phyloP scores from a whole-genome alignment of 2,329 filamentous ascomycete species.

The Teratosphaeria viscida region DNA sequence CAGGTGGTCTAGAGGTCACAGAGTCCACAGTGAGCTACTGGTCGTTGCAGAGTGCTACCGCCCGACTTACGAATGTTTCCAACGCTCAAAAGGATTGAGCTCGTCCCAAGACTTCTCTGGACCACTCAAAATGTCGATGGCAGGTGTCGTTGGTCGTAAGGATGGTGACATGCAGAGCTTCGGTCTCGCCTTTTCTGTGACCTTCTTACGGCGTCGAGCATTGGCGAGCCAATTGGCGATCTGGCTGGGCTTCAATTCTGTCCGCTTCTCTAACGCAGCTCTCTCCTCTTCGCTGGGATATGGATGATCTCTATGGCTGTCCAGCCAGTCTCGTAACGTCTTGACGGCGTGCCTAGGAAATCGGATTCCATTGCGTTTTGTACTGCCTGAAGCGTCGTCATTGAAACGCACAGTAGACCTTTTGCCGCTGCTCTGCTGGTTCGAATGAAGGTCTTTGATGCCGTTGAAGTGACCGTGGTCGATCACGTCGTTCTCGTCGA shows the following conservation, averaged over 20 bases:
- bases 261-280: conserved; percentile 64
- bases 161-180: conserved; percentile 48
- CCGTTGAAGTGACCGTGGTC: conserved; percentile 27
- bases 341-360: conserved; percentile 74
- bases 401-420: conserved; percentile 7
- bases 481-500: conserved; percentile 31
- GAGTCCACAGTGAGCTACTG: neutral
- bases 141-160: conserved; percentile 48
- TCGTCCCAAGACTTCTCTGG: conserved; percentile 29
- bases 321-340: conserved; percentile 75
- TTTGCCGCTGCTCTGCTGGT: conserved; percentile 7
- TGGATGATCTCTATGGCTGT: conserved; percentile 67
- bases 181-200: conserved; percentile 45
- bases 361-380: conserved; percentile 49
- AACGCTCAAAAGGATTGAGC: conserved; percentile 57
- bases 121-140: conserved; percentile 65
- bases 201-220: conserved; percentile 71
- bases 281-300: conserved; percentile 86
- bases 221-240: conserved; percentile 92
- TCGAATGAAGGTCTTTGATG: conserved; percentile 19
- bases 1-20: conserved; percentile 45
- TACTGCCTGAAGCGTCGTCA: conserved; percentile 25
- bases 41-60: neutral
- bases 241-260: conserved; percentile 70
- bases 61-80: conserved; percentile 39